Evolutionary conservation across 2,329 filamentous ascomycete genomes (phyloP).

Genomic region (Aspergillus ochraceus): DNA sequence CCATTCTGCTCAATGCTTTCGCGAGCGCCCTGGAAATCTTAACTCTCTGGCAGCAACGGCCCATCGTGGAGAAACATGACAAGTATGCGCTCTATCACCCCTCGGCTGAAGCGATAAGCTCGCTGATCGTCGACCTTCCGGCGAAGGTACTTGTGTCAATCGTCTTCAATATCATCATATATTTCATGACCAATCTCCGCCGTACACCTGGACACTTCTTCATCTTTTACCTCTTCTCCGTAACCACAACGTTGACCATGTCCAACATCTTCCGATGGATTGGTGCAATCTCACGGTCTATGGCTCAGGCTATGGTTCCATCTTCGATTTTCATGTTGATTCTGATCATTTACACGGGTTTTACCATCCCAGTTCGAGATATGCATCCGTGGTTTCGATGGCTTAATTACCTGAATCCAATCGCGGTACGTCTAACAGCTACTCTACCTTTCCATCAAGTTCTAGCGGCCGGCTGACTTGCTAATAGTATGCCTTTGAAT

Average conservation of each 20-base stretch:
- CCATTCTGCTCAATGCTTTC: constrained; percentile 81
- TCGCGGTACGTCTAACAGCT: constrained; percentile 48
- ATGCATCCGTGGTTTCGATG: constrained; percentile 81
- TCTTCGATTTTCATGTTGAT: constrained; percentile 51
- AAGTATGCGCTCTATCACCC: constrained; percentile 88
- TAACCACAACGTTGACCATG: constrained; percentile 73
- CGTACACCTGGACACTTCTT: constrained; percentile 77
- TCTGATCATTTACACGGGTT: constrained; percentile 51
- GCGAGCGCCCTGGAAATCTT: constrained; percentile 76
- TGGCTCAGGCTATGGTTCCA: constrained; percentile 58
- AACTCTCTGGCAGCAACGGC: constrained; percentile 81
- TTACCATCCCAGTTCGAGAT: constrained; percentile 50
- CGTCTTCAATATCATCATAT: constrained; percentile 75
- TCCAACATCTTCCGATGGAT: constrained; percentile 84
- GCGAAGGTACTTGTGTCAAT: constrained; percentile 73
- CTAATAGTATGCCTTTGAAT: constrained; percentile 69
- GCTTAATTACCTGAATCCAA: constrained; percentile 78
- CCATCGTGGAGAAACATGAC: constrained; percentile 86
- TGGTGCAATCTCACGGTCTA: constrained; percentile 69
- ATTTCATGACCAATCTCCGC: constrained; percentile 83
- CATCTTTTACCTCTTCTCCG: constrained; percentile 77
- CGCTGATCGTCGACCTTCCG: constrained; percentile 82
- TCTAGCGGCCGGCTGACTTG: not conserved
- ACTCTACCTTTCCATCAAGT: not conserved
- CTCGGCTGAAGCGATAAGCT: constrained; percentile 81